These are phyloP conservation scores for Mycena maculata DNA, from an alignment of 768 basidiomycete genomes.

Conservation along the genomic window DNA sequence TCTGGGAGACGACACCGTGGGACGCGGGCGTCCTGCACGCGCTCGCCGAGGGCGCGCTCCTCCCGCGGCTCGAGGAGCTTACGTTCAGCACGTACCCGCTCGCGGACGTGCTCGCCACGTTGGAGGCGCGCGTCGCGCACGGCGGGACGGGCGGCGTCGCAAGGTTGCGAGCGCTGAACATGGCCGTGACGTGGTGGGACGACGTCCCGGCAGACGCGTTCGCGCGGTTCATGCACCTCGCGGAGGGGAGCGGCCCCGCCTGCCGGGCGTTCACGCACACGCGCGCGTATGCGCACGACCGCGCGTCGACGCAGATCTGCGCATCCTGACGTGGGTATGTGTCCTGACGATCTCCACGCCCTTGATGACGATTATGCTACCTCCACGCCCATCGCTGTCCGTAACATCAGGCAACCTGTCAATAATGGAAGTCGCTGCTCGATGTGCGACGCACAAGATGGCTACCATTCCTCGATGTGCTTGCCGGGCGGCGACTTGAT, in stretches of 20 bases:
- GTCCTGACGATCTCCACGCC: not conserved
- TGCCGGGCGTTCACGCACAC: conserved; percentile 29
- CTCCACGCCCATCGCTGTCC: too few species aligned
- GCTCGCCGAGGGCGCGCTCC: conserved; percentile 23
- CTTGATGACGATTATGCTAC: too few species aligned
- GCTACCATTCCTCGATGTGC: too few species aligned
- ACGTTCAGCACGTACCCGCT: conserved; percentile 35
- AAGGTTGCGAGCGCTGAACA: conserved; percentile 23
- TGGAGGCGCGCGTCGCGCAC: conserved; percentile 23
- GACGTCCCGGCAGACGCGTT: conserved; percentile 23
- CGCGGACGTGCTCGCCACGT: conserved; percentile 12
- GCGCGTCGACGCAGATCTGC: conserved; percentile 11
- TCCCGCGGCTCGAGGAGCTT: conserved; percentile 27
- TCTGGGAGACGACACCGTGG: conserved; percentile 31
- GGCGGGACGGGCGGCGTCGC: conserved; percentile 10
- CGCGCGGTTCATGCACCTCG: conserved; percentile 28
- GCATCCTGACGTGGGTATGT: not conserved
- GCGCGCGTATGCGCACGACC: conserved; percentile 32
- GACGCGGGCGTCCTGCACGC: conserved; percentile 20
- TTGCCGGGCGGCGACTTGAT: too few species aligned
- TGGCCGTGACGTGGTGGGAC: conserved; percentile 23
- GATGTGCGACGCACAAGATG: too few species aligned
- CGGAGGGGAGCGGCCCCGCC: conserved; percentile 7
- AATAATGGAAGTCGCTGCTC: too few species aligned
- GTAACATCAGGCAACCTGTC: too few species aligned